These are phyloP conservation scores for Acorus gramineus DNA, from an alignment of 106 monocot species.

Conservation along the genomic window DNA sequence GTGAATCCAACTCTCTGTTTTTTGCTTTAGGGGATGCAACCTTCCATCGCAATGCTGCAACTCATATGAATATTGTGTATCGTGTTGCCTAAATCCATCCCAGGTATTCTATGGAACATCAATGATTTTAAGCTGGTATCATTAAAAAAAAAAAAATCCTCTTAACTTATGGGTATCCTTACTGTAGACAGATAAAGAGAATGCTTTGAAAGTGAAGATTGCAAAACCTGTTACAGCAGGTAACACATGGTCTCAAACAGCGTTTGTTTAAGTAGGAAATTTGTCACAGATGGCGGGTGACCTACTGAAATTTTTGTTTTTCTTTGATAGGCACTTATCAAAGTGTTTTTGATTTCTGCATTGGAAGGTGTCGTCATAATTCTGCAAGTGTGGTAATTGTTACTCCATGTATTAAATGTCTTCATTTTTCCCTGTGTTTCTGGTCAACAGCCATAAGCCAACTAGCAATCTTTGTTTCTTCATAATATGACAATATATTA, in stretches of 20 bases:
- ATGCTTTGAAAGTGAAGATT: conserved; percentile 67
- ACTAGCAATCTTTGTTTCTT: background rate
- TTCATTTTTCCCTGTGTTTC: no score
- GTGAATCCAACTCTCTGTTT: background rate
- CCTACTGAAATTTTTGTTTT: background rate
- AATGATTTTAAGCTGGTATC: no score
- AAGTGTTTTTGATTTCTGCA: conserved; percentile 81
- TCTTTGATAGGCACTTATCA: conserved; percentile 60
- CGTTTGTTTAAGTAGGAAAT: no score
- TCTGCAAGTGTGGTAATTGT: conserved; percentile 85
- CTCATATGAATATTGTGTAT: conserved; percentile 95
- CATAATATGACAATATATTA: background rate
- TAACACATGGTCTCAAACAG: conserved; percentile 10
- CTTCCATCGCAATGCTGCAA: conserved; percentile 72
- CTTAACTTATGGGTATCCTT: background rate
- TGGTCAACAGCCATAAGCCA: no score
- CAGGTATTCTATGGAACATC: conserved; percentile 19
- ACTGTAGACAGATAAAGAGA: conserved; percentile 56
- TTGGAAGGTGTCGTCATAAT: conserved; percentile 95
- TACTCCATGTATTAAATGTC: background rate
- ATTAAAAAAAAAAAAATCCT: no score
- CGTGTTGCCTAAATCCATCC: conserved; percentile 89
- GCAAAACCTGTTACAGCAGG: conserved; percentile 84
- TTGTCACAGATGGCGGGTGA: no score
- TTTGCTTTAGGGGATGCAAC: conserved; percentile 72